Conservation (phyloP, 1,139 yeast genomes). For the Candida sp. region DNA sequence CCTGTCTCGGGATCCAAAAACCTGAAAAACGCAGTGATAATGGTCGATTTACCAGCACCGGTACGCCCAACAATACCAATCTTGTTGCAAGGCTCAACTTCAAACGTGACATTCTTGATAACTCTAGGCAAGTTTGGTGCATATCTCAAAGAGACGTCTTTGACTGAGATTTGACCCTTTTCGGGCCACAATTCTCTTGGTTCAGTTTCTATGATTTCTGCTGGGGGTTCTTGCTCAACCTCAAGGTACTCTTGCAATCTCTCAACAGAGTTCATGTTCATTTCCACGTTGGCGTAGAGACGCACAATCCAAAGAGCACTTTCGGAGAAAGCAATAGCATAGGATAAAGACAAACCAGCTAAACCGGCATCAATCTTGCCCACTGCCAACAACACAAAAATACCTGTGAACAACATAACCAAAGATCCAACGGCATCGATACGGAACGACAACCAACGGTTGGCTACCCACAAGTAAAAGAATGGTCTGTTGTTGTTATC, state of each 20-base stretch:
- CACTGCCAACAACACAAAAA: slow-evolving; percentile 69
- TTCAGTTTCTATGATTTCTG: slow-evolving; percentile 63
- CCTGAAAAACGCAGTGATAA: slow-evolving; percentile 93
- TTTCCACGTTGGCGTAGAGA: slow-evolving; percentile 85
- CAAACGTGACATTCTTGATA: slow-evolving; percentile 83
- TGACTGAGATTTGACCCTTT: slow-evolving; percentile 76
- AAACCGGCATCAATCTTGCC: slow-evolving; percentile 85
- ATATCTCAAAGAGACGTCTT: slow-evolving; percentile 81
- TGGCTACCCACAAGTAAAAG: slow-evolving; percentile 94
- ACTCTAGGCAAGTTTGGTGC: slow-evolving; percentile 90
- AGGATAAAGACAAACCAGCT: slow-evolving; percentile 93
- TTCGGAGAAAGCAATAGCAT: slow-evolving; percentile 89
- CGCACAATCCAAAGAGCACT: slow-evolving; percentile 94
- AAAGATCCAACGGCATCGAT: slow-evolving; percentile 85
- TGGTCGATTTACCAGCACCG: slow-evolving; percentile 98
- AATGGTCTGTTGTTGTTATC: slow-evolving; percentile 92
- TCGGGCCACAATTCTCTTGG: slow-evolving; percentile 89
- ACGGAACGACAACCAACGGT: slow-evolving; percentile 92
- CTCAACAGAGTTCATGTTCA: slow-evolving; percentile 97
- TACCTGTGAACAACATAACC: slow-evolving; percentile 82
- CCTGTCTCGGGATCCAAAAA: slow-evolving; percentile 94
- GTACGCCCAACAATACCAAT: slow-evolving; percentile 98
- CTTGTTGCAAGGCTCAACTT: slow-evolving; percentile 80
- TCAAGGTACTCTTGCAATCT: slow-evolving; percentile 83
- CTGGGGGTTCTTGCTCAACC: slow-evolving; percentile 87